Percentiles rank a stretch among this genome's conserved stretches.
phyloP scores from a whole-genome alignment of 2,329 filamentous ascomycete genomes.

The Hypoxylon sp. region DNA sequence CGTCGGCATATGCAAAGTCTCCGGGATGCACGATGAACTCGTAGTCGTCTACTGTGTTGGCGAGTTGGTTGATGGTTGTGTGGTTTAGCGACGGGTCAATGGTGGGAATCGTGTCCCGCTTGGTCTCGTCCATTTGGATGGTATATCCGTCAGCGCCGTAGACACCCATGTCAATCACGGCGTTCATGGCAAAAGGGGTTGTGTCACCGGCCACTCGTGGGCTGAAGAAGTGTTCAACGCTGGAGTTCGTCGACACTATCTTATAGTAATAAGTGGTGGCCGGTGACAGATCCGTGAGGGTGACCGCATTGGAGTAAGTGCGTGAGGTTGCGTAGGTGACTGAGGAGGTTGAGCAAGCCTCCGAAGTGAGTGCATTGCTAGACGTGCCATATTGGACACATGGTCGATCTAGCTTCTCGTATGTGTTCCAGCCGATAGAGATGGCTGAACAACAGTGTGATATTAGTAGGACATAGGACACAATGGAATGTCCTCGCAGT shows the following conservation, averaged over 20 bases:
- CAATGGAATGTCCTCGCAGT: slow-evolving; percentile 3
- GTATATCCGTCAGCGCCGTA: slow-evolving; percentile 69
- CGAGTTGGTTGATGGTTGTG: slow-evolving; percentile 70
- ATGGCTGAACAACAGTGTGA: slow-evolving; percentile 57
- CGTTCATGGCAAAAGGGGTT: slow-evolving; percentile 67
- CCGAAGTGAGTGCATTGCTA: slow-evolving; percentile 54
- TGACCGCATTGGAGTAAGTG: slow-evolving; percentile 67
- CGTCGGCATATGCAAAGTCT: slow-evolving; percentile 72
- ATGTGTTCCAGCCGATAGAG: slow-evolving; percentile 72
- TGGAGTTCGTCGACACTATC: slow-evolving; percentile 70
- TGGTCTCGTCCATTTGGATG: slow-evolving; percentile 60
- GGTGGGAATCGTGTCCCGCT: slow-evolving; percentile 64
- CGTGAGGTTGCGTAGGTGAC: slow-evolving; percentile 68
- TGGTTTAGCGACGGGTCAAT: slow-evolving; percentile 69
- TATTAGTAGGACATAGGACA: slow-evolving; percentile 24
- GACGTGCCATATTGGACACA: slow-evolving; percentile 69
- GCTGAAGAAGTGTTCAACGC: slow-evolving; percentile 67
- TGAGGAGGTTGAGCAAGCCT: slow-evolving; percentile 63
- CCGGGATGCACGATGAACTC: slow-evolving; percentile 69
- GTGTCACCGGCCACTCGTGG: slow-evolving; percentile 68
- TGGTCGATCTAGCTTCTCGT: slow-evolving; percentile 60
- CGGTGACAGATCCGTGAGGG: slow-evolving; percentile 62
- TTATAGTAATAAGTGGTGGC: slow-evolving; percentile 74
- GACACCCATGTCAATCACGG: slow-evolving; percentile 69
- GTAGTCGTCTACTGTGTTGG: slow-evolving; percentile 67